These are phyloP conservation scores for Blastobotrys terrestris DNA, from an alignment of 805 yeast species.

Conservation along the genomic window DNA sequence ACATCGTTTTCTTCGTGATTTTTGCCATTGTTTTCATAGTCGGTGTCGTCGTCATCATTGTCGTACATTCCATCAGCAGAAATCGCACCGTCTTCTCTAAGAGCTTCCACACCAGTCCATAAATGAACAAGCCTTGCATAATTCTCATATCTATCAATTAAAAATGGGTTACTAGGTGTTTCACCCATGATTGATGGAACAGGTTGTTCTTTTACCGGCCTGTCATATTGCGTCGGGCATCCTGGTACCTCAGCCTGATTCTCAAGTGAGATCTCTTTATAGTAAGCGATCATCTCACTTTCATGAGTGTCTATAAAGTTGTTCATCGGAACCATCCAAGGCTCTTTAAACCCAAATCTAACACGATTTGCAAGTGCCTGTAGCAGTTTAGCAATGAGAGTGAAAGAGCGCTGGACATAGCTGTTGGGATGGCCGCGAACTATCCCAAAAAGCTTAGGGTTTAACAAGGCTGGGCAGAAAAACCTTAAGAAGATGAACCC, in stretches of 20 bases:
- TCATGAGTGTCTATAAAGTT: conserved; percentile 53
- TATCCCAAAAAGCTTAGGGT: conserved; percentile 78
- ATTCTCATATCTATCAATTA: conserved; percentile 31
- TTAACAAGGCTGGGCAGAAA: conserved; percentile 85
- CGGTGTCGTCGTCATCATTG: not conserved
- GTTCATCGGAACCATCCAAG: conserved; percentile 69
- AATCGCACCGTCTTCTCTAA: not conserved
- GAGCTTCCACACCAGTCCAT: conserved; percentile 13
- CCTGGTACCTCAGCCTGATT: conserved; percentile 10
- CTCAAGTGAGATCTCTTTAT: conserved; percentile 53
- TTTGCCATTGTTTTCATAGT: not conserved
- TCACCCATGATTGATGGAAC: conserved; percentile 20
- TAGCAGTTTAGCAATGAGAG: conserved; percentile 67
- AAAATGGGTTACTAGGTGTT: conserved; percentile 29
- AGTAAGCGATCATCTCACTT: conserved; percentile 57
- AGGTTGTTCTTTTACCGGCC: conserved; percentile 22
- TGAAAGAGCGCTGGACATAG: conserved; percentile 66
- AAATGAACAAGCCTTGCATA: conserved; percentile 28
- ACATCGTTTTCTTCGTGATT: not conserved
- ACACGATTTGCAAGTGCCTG: conserved; percentile 75
- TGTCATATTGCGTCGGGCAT: conserved; percentile 7
- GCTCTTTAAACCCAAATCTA: conserved; percentile 75
- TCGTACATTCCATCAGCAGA: not conserved
- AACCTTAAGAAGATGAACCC: conserved; percentile 80
- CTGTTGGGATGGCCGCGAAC: conserved; percentile 67